These are phyloP conservation scores for Flaveria floridana DNA, from an alignment of 140 eudicot genomes.

Conservation along the genomic window DNA sequence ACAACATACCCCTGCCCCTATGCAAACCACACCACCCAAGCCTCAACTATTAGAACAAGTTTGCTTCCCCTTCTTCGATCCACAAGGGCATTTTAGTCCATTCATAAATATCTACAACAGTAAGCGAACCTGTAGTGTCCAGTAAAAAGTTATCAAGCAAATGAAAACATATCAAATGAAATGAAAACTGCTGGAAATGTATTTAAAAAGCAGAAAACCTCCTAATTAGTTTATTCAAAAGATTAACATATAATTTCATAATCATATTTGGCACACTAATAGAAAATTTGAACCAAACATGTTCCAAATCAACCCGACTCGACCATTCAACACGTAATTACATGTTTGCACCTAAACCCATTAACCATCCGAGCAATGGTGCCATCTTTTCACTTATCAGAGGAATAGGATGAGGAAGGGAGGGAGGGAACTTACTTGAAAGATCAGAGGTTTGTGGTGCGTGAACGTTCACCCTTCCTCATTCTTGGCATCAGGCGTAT, in stretches of 20 bases:
- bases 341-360: background rate
- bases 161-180: background rate
- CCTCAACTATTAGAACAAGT: conserved; percentile 30
- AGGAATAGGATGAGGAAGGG: background rate
- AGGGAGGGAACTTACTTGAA: conserved; percentile 12
- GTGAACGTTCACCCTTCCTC: conserved; percentile 26
- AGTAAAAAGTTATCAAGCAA: background rate
- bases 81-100: conserved; percentile 16
- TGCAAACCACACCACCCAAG: background rate
- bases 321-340: background rate
- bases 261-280: too few relatives aligned
- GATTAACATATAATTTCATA: too few relatives aligned
- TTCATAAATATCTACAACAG: conserved; percentile 4
- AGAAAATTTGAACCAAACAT: background rate
- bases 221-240: background rate
- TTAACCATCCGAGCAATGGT: background rate
- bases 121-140: background rate
- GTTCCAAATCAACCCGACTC: background rate
- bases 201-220: background rate
- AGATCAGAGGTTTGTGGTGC: conserved; percentile 14
- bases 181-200: background rate
- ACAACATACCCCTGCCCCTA: conserved; percentile 16
- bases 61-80: conserved; percentile 28
- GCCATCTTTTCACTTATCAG: background rate
- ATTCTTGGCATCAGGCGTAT: conserved; percentile 15